phyloP scores from a whole-genome alignment of 106 monocot genomes.

The Agapanthus africanus region DNA sequence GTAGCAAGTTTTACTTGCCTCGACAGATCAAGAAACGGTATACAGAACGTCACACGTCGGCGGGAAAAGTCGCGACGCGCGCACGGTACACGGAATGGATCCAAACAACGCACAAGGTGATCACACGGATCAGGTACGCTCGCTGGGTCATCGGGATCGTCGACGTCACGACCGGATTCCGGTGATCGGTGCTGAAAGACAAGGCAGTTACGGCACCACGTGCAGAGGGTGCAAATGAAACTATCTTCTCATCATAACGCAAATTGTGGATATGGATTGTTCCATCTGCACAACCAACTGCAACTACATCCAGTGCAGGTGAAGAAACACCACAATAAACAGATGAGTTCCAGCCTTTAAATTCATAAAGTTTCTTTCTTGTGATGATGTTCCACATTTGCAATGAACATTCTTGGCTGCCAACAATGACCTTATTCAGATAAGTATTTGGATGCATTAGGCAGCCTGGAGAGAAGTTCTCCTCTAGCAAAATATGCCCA shows the following conservation, averaged over 20 bases:
- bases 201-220: slow-evolving; percentile 92
- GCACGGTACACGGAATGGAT: too few relatives aligned
- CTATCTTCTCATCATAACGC: slow-evolving; percentile 66
- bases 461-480: slow-evolving; percentile 67
- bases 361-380: slow-evolving; percentile 79
- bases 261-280: slow-evolving; percentile 84
- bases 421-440: slow-evolving; percentile 91
- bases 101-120: too few relatives aligned
- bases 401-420: slow-evolving; percentile 74
- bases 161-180: too few relatives aligned
- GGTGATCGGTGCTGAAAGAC: slow-evolving; percentile 97
- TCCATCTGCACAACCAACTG: slow-evolving; percentile 95
- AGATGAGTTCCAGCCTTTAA: slow-evolving; percentile 88
- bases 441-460: slow-evolving; percentile 97
- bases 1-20: too few relatives aligned
- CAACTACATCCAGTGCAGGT: slow-evolving; percentile 92
- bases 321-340: slow-evolving; percentile 77
- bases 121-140: too few relatives aligned
- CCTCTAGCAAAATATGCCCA: slow-evolving; percentile 58
- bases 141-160: too few relatives aligned
- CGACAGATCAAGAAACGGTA: too few relatives aligned
- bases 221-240: slow-evolving; percentile 72
- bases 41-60: too few relatives aligned
- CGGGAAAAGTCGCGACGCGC: too few relatives aligned
- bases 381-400: slow-evolving; percentile 95